Base-by-base conservation (phyloP, 2,329 filamentous ascomycete genomes). In the Ophiostoma novo-ulmi region DNA sequence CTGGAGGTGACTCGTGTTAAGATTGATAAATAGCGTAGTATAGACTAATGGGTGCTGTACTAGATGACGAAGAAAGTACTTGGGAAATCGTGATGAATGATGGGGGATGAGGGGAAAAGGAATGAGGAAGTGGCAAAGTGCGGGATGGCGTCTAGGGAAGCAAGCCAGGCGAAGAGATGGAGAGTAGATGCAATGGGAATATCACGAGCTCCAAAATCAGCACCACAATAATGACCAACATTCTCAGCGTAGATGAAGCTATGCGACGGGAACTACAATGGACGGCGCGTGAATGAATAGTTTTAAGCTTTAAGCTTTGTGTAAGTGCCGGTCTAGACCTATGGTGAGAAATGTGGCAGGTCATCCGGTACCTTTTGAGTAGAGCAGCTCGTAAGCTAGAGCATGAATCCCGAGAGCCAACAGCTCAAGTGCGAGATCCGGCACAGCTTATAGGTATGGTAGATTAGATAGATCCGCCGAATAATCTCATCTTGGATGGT, bases 1-100 rank as follows among this genome's bases (percentile, higher is more conserved):
- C 79, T 97, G 72, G 91, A 94, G 66, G 89, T 91, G 0, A 89
- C 93, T 74, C 82, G 86, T 67, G 82, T 97, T 31, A 89, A 87
- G 76, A 86, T 88, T 63, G 71, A 58, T 5, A 55, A 71, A 67
- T 7, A 70, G 35, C 67, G 48, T 31, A 38, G 13, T 8, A 38
- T n/a, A 26, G 13, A 36, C 5, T 20, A 10, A 31, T 35, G 31
- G 10, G 31, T 7, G 17, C 44, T n/a, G 44, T 1, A 8, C 6
- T 20, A 8, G 17, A 20, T 6, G 17, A 48, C n/a, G 17, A 14
- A 58, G 22, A 31, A 58, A 26, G 52, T 58, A 58, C 22, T 3
- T 58, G 22, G 52, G 11, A 10, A 58, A 58, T 31, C 58, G 38
- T 7, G 26, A 39, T 36, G 44, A 11, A 58, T 52, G 55, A 38